Conservation (phyloP, 495 filamentous ascomycete genomes). For the Sabuloglossum arenarium region DNA sequence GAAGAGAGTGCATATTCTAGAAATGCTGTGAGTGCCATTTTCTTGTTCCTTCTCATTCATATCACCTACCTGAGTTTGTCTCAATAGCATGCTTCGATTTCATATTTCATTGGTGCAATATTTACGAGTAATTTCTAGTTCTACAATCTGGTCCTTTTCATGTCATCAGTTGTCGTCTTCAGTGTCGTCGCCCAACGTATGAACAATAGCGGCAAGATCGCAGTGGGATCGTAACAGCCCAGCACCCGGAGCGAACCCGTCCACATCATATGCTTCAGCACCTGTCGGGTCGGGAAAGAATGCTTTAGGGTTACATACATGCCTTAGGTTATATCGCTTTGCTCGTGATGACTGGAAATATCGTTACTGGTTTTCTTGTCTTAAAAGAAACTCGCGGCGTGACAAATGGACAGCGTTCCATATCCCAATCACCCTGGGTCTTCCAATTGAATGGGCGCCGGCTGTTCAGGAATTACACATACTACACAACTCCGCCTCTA, state of each 20-base stretch:
- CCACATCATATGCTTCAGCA: background rate
- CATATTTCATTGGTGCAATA: too few species aligned
- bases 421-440: background rate
- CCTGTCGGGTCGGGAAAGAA: background rate
- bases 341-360: background rate
- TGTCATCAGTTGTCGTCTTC: conserved; percentile 84
- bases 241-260: background rate
- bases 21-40: conserved; percentile 46
- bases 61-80: background rate
- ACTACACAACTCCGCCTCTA: too few species aligned
- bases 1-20: conserved; percentile 91
- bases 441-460: background rate
- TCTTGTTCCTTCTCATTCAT: conserved; percentile 6
- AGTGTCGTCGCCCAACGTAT: conserved; percentile 72
- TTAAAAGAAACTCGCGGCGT: background rate
- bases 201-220: conserved; percentile 22
- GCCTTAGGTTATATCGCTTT: background rate
- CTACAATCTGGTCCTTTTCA: conserved; percentile 90
- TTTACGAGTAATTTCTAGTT: conserved; percentile 35
- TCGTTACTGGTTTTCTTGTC: background rate
- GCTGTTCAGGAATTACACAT: background rate
- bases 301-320: too few species aligned
- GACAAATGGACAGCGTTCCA: background rate
- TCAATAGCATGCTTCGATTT: too few species aligned
- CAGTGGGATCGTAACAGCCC: background rate